Evolutionary conservation across 495 filamentous ascomycete species (phyloP).

Genomic region (Margaritispora aquatica): DNA sequence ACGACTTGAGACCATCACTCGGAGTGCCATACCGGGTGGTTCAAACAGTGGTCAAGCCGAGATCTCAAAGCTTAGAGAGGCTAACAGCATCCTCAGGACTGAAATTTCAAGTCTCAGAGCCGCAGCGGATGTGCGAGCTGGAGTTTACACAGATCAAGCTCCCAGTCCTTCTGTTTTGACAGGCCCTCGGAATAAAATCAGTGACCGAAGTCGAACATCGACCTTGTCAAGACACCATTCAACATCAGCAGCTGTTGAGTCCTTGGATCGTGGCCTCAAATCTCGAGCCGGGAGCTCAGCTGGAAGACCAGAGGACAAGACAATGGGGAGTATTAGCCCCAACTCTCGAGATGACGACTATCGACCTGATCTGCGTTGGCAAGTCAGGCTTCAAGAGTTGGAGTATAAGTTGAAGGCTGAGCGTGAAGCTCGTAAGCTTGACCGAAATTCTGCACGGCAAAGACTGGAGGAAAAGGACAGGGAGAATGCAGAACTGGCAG

Average conservation of each 20-base stretch:
- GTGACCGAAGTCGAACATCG: conserved; percentile 12
- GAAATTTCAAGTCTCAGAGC: conserved; percentile 71
- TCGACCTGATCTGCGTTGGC: conserved; percentile 64
- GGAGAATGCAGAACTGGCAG: conserved; percentile 68
- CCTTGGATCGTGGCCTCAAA: conserved; percentile 5
- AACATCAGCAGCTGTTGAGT: conserved; percentile 17
- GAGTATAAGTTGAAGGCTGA: conserved; percentile 87
- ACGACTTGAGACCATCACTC: conserved; percentile 69
- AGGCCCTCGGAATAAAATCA: conserved; percentile 32
- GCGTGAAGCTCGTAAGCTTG: conserved; percentile 76
- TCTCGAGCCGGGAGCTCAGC: conserved; percentile 5
- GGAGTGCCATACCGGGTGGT: conserved; percentile 34
- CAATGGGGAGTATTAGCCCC: not conserved
- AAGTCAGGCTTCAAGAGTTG: conserved; percentile 75
- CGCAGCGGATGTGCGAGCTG: conserved; percentile 24
- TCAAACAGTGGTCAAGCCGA: conserved; percentile 43
- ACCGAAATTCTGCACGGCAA: conserved; percentile 76
- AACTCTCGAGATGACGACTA: conserved; percentile 9
- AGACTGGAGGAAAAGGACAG: conserved; percentile 75
- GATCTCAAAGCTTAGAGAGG: conserved; percentile 64
- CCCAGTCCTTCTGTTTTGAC: conserved; percentile 44
- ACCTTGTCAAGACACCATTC: conserved; percentile 19
- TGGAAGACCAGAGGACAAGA: not conserved
- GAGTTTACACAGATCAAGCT: conserved; percentile 22
- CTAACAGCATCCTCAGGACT: conserved; percentile 76